Evolutionary conservation across 176 grass and related monocot species (phyloP).

Genomic region (Puya raimondii): DNA sequence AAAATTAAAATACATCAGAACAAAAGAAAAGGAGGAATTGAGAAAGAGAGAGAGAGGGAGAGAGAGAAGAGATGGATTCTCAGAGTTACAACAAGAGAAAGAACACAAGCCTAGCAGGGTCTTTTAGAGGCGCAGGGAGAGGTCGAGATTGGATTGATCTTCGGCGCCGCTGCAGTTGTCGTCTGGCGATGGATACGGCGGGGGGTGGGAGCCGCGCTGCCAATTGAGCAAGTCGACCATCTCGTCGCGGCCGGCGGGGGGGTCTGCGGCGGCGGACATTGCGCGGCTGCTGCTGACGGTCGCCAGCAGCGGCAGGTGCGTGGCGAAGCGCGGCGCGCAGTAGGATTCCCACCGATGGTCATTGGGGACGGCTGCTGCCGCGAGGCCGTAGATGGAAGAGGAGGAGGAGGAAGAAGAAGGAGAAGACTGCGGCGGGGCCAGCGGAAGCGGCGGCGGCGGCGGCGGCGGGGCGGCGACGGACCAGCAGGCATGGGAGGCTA

Average conservation of each 20-base stretch:
- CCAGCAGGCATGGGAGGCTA: slow-evolving; percentile 40
- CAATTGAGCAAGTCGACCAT: slow-evolving; percentile 44
- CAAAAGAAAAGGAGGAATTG: neutral
- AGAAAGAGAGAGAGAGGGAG: neutral
- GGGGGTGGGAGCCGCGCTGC: slow-evolving; percentile 24
- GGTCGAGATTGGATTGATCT: neutral
- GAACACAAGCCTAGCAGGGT: neutral
- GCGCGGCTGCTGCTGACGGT: slow-evolving; percentile 17
- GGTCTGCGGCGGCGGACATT: slow-evolving; percentile 21
- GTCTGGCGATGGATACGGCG: neutral
- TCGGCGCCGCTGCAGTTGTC: neutral
- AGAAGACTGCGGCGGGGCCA: neutral
- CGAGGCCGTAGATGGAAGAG: neutral
- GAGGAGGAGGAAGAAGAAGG: neutral
- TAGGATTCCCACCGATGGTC: neutral
- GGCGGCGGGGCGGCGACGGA: neutral
- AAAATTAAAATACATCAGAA: neutral
- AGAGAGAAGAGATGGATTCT: too few relatives aligned
- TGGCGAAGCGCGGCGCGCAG: slow-evolving; percentile 19
- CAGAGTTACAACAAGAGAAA: neutral
- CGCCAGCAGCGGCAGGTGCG: slow-evolving; percentile 17
- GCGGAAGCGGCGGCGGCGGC: slow-evolving; percentile 20
- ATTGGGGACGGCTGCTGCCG: too few relatives aligned
- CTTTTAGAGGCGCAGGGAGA: slow-evolving; percentile 6
- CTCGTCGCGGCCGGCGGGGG: slow-evolving; percentile 18